Evolutionary conservation across 1,284 basidiomycete genomes (phyloP).

Genomic region (Trichosporon sp.): DNA sequence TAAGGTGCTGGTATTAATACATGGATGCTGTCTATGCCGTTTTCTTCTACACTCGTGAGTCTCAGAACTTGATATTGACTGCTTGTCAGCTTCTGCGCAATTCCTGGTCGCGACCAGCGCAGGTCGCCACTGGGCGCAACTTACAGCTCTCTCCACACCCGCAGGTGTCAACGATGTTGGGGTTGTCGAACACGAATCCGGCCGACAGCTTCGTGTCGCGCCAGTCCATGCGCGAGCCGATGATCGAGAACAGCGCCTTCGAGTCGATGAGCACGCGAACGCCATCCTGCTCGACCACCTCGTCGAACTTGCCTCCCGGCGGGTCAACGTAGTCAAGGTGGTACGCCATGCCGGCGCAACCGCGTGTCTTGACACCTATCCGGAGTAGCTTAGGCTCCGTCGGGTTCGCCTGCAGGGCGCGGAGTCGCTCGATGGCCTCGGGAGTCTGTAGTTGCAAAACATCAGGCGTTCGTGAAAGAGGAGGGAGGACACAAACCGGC

Average conservation of each 20-base stretch:
- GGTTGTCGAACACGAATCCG: conserved; percentile 55
- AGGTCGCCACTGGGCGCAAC: background rate
- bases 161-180: conserved; percentile 54
- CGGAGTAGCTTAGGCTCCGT: conserved; percentile 81
- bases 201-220: conserved; percentile 80
- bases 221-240: conserved; percentile 99
- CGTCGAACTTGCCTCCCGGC: conserved; percentile 86
- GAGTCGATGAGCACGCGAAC: conserved; percentile 94
- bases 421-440: conserved; percentile 72
- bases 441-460: conserved; percentile 66
- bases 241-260: conserved; percentile 96
- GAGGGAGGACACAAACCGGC: background rate
- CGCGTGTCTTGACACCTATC: conserved; percentile 95
- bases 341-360: conserved; percentile 97
- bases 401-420: conserved; percentile 62
- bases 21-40: conserved; percentile 22
- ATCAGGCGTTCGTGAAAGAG: background rate
- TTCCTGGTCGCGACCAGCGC: too few species aligned
- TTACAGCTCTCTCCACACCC: conserved; percentile 53
- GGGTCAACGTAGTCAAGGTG: conserved; percentile 94
- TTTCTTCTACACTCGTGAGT: background rate
- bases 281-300: conserved; percentile 93
- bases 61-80: conserved; percentile 29
- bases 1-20: conserved; percentile 17
- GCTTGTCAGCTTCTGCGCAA: background rate